Evolutionary conservation across 2,329 filamentous ascomycete species (phyloP), one percentile per base, ranked within the genome.

Genomic region (Alternaria triticina): DNA sequence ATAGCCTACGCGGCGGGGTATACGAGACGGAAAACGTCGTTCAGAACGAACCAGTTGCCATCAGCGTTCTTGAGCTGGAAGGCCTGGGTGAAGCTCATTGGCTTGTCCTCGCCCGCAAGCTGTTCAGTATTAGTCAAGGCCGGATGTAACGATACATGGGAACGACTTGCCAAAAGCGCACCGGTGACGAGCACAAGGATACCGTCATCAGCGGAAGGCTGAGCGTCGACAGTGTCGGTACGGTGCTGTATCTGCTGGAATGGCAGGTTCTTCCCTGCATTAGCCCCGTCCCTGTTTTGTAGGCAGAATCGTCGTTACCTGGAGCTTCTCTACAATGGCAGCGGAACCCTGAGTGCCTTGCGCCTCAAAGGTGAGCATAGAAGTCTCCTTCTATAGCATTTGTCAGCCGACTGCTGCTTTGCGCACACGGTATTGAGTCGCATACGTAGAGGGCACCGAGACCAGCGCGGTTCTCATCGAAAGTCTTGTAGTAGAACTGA

Each of bases 291-390:
- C 36, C 15, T 13, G 11, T 12, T n/a, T 45, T 15, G 22, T 11
- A 23, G 20, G 17, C 15, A 36, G 43, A 46, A 2, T 43, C 27
- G 22, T 47, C 81, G 88, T 74, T 85, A 98, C 95, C 64, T 81
- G 79, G 66, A 98, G 88, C 87, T 97, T 97, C 81, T 93, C 89
- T 58, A 90, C 83, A 74, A 99, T 97, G 30, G 79, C 79, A 23
- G 72, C 77, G 36, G 83, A 82, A 67, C 95, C 94, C 75, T 89
- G 85, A 64, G 88, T 81, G 13, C 90, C 89, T 47, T 84, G 74
- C 50, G 86, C 89, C 87, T 98, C 93, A 77, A 97, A 98, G 54
- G 95, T 97, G 82, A 98, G 86, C 91, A 97, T 97, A 52, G 96
- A 98, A 81, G 5, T 91, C 87, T 76, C 91, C 89, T 93, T 67